These are phyloP conservation scores for Detonula confervacea DNA, from an alignment of 352 stramenopile species.

Conservation along the genomic window DNA sequence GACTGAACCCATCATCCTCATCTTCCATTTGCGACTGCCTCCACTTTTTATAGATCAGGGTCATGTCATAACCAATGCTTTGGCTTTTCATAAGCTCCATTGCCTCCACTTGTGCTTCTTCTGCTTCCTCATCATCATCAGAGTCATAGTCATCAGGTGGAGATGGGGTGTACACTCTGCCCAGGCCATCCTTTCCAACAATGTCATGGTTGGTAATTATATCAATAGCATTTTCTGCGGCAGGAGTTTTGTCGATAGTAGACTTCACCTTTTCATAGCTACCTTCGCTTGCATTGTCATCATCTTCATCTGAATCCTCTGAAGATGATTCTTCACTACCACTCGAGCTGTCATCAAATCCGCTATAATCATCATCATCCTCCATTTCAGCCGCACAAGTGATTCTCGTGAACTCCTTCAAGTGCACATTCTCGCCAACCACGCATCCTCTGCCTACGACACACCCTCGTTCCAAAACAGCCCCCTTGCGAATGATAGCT, in stretches of 20 bases:
- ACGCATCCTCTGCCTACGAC: constrained; percentile 82
- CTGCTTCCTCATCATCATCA: constrained; percentile 54
- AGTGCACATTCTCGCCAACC: constrained; percentile 65
- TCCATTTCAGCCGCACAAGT: constrained; percentile 67
- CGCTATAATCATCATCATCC: constrained; percentile 62
- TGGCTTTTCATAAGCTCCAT: constrained; percentile 62
- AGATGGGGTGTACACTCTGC: constrained; percentile 64
- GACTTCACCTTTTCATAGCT: constrained; percentile 7
- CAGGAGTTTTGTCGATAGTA: not conserved
- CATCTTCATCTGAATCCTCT: constrained; percentile 31
- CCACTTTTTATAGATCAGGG: constrained; percentile 58
- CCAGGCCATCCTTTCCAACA: constrained; percentile 72
- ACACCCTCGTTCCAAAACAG: constrained; percentile 73
- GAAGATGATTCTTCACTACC: constrained; percentile 26
- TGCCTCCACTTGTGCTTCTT: constrained; percentile 25
- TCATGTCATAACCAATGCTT: constrained; percentile 76
- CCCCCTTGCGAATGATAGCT: constrained; percentile 61
- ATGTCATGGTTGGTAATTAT: constrained; percentile 59
- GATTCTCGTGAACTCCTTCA: constrained; percentile 83
- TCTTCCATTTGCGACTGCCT: constrained; percentile 62
- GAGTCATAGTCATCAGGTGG: constrained; percentile 60
- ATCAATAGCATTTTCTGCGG: constrained; percentile 5
- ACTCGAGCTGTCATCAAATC: constrained; percentile 25
- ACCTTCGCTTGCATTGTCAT: constrained; percentile 30
- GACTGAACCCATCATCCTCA: constrained; percentile 66